Percentiles rank a stretch among this genome's conserved stretches.
Conservation (phyloP, 352 stramenopile species). For the Phytophthora litchii region DNA sequence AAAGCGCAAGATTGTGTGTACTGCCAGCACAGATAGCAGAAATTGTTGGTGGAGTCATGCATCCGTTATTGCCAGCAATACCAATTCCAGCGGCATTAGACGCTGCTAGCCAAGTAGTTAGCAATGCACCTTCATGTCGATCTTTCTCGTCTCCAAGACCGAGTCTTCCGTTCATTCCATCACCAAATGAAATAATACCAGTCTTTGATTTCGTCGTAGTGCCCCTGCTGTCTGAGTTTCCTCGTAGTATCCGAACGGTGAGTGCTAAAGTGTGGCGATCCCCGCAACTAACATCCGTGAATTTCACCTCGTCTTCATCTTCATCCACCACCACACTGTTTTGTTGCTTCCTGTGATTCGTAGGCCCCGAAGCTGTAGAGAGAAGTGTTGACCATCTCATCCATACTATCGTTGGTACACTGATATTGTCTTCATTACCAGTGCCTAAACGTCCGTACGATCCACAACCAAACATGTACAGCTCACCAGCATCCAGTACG, state of each 20-base stretch:
- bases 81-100: slow-evolving; percentile 15
- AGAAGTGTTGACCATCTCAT: slow-evolving; percentile 54
- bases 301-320: slow-evolving; percentile 47
- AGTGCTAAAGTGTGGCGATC: slow-evolving; percentile 71
- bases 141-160: slow-evolving; percentile 61
- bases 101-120: slow-evolving; percentile 43
- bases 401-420: slow-evolving; percentile 33
- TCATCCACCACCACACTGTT: slow-evolving; percentile 6
- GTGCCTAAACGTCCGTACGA: slow-evolving; percentile 65
- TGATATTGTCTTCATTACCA: slow-evolving; percentile 28
- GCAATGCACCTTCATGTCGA: slow-evolving; percentile 41
- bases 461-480: slow-evolving; percentile 77
- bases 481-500: slow-evolving; percentile 51
- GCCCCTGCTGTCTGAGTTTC: slow-evolving; percentile 6
- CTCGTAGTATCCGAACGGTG: neutral
- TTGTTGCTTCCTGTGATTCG: slow-evolving; percentile 15
- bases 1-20: slow-evolving; percentile 58
- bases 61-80: slow-evolving; percentile 25
- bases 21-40: slow-evolving; percentile 46
- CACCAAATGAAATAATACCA: slow-evolving; percentile 66
- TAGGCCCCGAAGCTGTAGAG: neutral
- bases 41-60: slow-evolving; percentile 43
- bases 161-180: slow-evolving; percentile 72
- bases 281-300: slow-evolving; percentile 68
- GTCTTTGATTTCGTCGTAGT: slow-evolving; percentile 28